phyloP scores from a whole-genome alignment of 192 early-diverging fungal genomes.

The Coemansia asiatica region DNA sequence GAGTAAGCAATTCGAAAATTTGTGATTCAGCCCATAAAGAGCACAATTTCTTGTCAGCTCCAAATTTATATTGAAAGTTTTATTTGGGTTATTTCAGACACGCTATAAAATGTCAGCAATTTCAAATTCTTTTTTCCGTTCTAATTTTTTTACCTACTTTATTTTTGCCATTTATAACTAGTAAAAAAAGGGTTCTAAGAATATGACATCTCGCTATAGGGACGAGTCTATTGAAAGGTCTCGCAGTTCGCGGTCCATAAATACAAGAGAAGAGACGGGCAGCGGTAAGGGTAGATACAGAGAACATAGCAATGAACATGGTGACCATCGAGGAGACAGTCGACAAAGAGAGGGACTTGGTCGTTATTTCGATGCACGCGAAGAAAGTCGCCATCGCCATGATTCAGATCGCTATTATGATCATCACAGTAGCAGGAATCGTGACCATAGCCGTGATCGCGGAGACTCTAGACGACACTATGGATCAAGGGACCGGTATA shows the following conservation, averaged over 20 bases:
- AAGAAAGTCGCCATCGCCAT: neutral
- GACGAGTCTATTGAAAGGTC: neutral
- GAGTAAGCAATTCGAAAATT: neutral
- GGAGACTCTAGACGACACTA: neutral
- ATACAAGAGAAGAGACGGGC: neutral
- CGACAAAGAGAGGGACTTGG: neutral
- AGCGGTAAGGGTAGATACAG: neutral
- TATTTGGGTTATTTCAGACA: no score
- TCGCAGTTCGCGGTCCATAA: neutral
- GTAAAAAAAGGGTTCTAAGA: no score
- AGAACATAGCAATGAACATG: no score
- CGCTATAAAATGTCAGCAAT: no score
- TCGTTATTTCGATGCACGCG: neutral
- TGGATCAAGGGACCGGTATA: neutral
- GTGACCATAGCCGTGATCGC: neutral
- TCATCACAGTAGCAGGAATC: neutral
- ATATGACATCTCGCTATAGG: neutral
- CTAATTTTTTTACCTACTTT: no score
- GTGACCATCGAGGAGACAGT: neutral
- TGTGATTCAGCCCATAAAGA: constrained; percentile 1
- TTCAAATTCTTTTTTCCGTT: neutral
- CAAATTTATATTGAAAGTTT: no score
- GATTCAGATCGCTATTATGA: neutral
- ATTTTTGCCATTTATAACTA: no score
- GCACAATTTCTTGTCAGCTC: no score